Conservation (phyloP, 129 eudicot genomes). For the Flaveria brownii region DNA sequence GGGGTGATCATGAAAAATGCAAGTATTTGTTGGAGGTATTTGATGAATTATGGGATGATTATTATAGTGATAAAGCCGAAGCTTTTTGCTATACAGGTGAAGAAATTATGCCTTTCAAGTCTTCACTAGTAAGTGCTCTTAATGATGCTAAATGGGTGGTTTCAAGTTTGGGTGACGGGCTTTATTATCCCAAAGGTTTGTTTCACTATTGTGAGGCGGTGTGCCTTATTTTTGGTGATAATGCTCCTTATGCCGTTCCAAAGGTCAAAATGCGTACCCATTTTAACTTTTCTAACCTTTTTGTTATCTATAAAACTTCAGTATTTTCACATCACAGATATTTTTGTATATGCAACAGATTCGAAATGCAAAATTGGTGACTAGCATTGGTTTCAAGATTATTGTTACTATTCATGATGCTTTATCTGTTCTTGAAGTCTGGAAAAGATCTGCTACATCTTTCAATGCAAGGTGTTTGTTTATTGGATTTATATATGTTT, state of each 20-base stretch:
- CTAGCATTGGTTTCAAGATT: conserved; percentile 67
- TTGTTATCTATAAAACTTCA: neutral
- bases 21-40: conserved; percentile 61
- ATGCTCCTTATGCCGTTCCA: conserved; percentile 73
- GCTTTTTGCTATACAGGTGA: conserved; percentile 45
- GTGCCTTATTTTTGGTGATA: conserved; percentile 59
- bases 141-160: conserved; percentile 62
- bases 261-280: conserved; percentile 44
- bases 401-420: conserved; percentile 64
- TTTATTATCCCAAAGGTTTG: conserved; percentile 62
- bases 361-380: conserved; percentile 55
- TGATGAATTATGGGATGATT: conserved; percentile 75
- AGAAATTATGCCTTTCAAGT: conserved; percentile 41
- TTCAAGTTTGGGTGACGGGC: conserved; percentile 53
- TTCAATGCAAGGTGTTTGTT: conserved; percentile 65
- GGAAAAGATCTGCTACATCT: conserved; percentile 61
- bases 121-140: conserved; percentile 50
- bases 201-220: conserved; percentile 71
- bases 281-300: conserved; percentile 6
- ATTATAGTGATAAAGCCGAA: conserved; percentile 55
- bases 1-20: conserved; percentile 49
- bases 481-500: neutral
- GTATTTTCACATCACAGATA: neutral
- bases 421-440: conserved; percentile 50
- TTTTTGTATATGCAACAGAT: conserved; percentile 50